A percentile compares a stretch with the other conserved stretches of the same genome.
Evolutionary conservation across 2,329 filamentous ascomycete genomes (phyloP).

Genomic region (Exophiala dermatitidis): DNA sequence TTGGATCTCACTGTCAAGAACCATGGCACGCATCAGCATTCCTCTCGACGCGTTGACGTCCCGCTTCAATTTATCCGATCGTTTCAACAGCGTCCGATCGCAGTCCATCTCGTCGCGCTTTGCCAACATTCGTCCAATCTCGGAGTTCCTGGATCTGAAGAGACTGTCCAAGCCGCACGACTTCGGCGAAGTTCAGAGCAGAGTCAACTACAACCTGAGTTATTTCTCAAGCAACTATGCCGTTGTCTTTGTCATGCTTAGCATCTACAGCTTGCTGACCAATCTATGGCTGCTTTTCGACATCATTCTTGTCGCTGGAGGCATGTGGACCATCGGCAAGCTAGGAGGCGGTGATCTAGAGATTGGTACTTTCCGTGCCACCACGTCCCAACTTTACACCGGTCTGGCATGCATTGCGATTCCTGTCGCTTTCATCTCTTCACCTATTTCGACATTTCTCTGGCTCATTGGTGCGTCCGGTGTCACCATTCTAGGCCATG

Average conservation of each 20-base stretch:
- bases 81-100: slow-evolving; percentile 74
- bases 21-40: slow-evolving; percentile 83
- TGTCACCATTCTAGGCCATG: slow-evolving; percentile 90
- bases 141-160: slow-evolving; percentile 95
- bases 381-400: slow-evolving; percentile 90
- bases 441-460: slow-evolving; percentile 74
- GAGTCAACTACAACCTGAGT: slow-evolving; percentile 93
- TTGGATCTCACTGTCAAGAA: neutral
- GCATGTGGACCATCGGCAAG: slow-evolving; percentile 87
- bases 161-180: slow-evolving; percentile 88
- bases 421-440: slow-evolving; percentile 76
- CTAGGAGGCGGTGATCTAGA: slow-evolving; percentile 83
- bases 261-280: slow-evolving; percentile 83
- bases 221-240: slow-evolving; percentile 99
- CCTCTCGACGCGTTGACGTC: slow-evolving; percentile 87
- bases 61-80: slow-evolving; percentile 75
- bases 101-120: slow-evolving; percentile 76
- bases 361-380: slow-evolving; percentile 72
- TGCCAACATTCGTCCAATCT: slow-evolving; percentile 81
- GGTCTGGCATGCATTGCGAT: slow-evolving; percentile 74
- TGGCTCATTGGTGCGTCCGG: slow-evolving; percentile 96
- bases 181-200: slow-evolving; percentile 81
- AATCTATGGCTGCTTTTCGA: slow-evolving; percentile 2
- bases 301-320: slow-evolving; percentile 61
- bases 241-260: slow-evolving; percentile 86